phyloP scores from a whole-genome alignment of 1,284 basidiomycete species.

The Blastosporella zonata region DNA sequence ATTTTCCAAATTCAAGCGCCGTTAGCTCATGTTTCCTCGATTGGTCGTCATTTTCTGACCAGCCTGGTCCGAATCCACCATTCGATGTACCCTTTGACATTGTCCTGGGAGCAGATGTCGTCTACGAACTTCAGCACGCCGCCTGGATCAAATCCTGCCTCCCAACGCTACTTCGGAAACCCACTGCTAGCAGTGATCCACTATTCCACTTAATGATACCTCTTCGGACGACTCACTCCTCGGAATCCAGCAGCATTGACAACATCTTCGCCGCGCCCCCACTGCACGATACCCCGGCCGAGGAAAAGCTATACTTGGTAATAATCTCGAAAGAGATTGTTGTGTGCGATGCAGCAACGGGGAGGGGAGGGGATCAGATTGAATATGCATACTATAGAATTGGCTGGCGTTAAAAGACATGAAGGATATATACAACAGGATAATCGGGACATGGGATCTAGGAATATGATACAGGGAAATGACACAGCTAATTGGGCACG shows the following conservation, averaged over 20 bases:
- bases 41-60: slow-evolving; percentile 58
- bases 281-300: slow-evolving; percentile 4
- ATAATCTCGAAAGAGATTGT: slow-evolving; percentile 52
- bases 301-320: slow-evolving; percentile 33
- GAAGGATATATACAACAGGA: background rate
- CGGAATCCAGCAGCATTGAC: slow-evolving; percentile 60
- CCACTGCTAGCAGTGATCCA: slow-evolving; percentile 24
- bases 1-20: slow-evolving; percentile 39
- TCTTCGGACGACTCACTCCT: slow-evolving; percentile 59
- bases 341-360: slow-evolving; percentile 48
- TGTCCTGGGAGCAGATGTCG: slow-evolving; percentile 71
- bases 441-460: background rate
- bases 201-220: slow-evolving; percentile 76
- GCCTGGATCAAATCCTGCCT: slow-evolving; percentile 64
- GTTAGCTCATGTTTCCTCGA: slow-evolving; percentile 40
- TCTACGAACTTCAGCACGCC: slow-evolving; percentile 72
- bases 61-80: slow-evolving; percentile 7
- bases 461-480: slow-evolving; percentile 8
- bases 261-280: slow-evolving; percentile 42
- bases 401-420: slow-evolving; percentile 13
- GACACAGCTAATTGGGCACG: slow-evolving; percentile 13
- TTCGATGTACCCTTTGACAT: slow-evolving; percentile 56
- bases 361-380: slow-evolving; percentile 40
- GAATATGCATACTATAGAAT: slow-evolving; percentile 68
- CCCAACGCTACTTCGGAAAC: slow-evolving; percentile 47